Evolutionary conservation across 371 early-diverging fungal species (phyloP).

Genomic region (Rhizopus sp.): DNA sequence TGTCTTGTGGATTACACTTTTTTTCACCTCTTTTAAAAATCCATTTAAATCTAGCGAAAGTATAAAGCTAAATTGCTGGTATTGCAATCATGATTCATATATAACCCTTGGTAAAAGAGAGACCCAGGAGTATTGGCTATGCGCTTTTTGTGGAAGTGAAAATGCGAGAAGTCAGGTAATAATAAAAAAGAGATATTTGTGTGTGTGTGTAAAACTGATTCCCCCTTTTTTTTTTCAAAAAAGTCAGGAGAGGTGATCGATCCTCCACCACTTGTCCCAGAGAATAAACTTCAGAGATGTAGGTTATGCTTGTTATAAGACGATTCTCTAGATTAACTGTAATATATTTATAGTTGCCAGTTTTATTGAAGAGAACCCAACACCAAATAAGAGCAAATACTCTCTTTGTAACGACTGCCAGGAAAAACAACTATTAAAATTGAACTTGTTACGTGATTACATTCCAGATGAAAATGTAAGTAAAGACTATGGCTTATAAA

Average conservation of each 20-base stretch:
- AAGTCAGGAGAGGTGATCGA: background rate
- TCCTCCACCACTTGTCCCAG: background rate
- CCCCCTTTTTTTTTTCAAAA: background rate
- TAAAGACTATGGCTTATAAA: background rate
- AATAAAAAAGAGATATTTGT: background rate
- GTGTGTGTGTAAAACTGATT: background rate
- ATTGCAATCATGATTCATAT: slow-evolving; percentile 32
- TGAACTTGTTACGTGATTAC: background rate
- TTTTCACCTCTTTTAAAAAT: too few relatives aligned
- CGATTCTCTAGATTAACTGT: background rate
- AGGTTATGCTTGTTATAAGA: background rate
- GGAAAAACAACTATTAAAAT: background rate
- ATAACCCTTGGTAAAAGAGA: slow-evolving; percentile 23
- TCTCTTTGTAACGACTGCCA: background rate
- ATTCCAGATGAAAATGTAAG: slow-evolving; percentile 6
- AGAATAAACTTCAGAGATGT: background rate
- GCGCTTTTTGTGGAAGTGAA: slow-evolving; percentile 27
- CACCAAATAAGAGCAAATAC: background rate
- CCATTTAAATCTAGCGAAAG: background rate
- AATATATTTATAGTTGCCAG: background rate
- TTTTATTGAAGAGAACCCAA: background rate
- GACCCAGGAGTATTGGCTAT: slow-evolving; percentile 22
- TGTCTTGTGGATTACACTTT: too few relatives aligned
- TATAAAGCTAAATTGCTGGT: slow-evolving; percentile 34
- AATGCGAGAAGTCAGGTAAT: slow-evolving; percentile 28